phyloP scores from a whole-genome alignment of 495 filamentous ascomycete species.

The Tuber microsphaerosporum region DNA sequence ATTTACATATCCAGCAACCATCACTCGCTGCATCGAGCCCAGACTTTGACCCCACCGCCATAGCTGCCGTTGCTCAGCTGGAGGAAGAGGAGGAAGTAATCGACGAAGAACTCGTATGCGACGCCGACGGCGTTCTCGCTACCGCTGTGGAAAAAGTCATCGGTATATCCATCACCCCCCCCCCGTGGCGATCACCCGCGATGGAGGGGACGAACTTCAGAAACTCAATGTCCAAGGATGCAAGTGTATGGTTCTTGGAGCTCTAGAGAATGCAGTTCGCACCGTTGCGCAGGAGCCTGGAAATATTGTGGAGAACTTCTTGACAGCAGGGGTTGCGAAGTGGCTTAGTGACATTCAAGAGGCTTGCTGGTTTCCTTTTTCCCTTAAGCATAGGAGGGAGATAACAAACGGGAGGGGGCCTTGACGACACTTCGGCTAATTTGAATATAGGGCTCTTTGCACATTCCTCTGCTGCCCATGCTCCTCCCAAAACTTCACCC shows the following conservation, averaged over 20 bases:
- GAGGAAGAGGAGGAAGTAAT: constrained; percentile 38
- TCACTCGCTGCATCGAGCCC: background rate
- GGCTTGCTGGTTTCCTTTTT: constrained; percentile 20
- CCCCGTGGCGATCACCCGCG: background rate
- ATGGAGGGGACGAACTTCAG: constrained; percentile 5
- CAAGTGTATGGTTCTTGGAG: constrained; percentile 38
- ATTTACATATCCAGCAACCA: constrained; percentile 24
- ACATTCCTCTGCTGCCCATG: too few relatives aligned
- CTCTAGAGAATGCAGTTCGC: constrained; percentile 37
- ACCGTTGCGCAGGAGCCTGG: constrained; percentile 28
- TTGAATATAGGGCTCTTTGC: too few relatives aligned
- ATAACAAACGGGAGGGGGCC: too few relatives aligned
- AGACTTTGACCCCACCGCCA: background rate
- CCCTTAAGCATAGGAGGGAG: too few relatives aligned
- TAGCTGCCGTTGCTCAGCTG: background rate
- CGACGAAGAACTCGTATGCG: constrained; percentile 39
- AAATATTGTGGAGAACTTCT: constrained; percentile 36
- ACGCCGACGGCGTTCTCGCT: constrained; percentile 40
- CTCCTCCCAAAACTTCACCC: too few relatives aligned
- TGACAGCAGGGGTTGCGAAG: constrained; percentile 38
- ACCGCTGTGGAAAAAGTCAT: constrained; percentile 39
- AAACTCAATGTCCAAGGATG: constrained; percentile 30
- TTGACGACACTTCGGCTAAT: too few relatives aligned
- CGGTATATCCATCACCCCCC: constrained; percentile 20
- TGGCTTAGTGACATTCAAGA: constrained; percentile 40